Evolutionary conservation across 768 basidiomycete genomes (phyloP).

Genomic region (Tricholoma sp.): DNA sequence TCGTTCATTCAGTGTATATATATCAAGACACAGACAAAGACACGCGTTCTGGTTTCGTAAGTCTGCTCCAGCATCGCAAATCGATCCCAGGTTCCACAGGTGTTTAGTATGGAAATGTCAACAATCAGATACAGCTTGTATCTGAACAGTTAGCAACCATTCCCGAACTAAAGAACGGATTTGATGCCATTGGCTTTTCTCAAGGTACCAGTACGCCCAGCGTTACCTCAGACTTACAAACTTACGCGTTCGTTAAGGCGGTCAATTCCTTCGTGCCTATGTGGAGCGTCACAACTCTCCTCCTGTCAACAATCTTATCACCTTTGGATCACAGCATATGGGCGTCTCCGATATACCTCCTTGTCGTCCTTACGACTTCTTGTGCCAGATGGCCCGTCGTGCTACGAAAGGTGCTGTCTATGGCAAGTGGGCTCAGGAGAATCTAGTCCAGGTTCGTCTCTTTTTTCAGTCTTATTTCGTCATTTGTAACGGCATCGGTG

Average conservation of each 20-base stretch:
- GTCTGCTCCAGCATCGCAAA: slow-evolving; percentile 23
- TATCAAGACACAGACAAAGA: slow-evolving; percentile 59
- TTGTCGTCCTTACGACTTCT: slow-evolving; percentile 59
- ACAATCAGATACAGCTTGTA: slow-evolving; percentile 62
- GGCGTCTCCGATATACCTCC: slow-evolving; percentile 72
- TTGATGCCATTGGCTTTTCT: slow-evolving; percentile 86
- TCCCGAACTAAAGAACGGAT: slow-evolving; percentile 61
- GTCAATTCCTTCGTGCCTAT: slow-evolving; percentile 85
- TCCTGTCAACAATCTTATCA: slow-evolving; percentile 74
- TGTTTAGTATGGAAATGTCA: slow-evolving; percentile 69
- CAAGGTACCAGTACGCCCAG: slow-evolving; percentile 49
- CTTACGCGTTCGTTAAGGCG: slow-evolving; percentile 37
- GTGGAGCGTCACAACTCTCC: slow-evolving; percentile 72
- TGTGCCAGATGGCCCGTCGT: slow-evolving; percentile 64
- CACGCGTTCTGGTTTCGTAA: slow-evolving; percentile 64
- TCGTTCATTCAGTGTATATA: slow-evolving; percentile 69
- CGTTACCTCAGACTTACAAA: neutral
- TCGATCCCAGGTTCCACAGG: neutral
- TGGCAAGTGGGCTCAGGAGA: slow-evolving; percentile 67
- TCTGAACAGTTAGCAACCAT: slow-evolving; percentile 59
- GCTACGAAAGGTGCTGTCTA: slow-evolving; percentile 64
- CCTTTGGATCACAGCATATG: slow-evolving; percentile 87
- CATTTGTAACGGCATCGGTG: neutral
- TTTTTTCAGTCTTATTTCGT: neutral
- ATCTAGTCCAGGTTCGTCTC: slow-evolving; percentile 59